These are phyloP conservation scores for Sugiyamaella mastotermitis DNA, from an alignment of 805 yeast genomes.

Conservation along the genomic window DNA sequence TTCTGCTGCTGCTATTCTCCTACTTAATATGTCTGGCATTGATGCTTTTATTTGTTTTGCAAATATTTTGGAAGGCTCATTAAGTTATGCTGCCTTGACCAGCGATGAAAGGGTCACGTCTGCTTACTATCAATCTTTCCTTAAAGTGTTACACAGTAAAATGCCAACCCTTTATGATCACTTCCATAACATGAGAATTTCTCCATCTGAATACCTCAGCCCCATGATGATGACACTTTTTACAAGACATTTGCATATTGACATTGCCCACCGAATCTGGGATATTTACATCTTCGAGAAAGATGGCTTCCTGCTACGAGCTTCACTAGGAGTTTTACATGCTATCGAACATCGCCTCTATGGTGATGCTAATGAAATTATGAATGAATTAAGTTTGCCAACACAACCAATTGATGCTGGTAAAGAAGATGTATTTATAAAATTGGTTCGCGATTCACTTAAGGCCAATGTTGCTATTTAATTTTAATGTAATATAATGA, in stretches of 20 bases:
- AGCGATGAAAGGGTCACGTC: slow-evolving; percentile 30
- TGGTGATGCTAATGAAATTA: slow-evolving; percentile 45
- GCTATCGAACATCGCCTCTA: slow-evolving; percentile 46
- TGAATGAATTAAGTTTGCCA: slow-evolving; percentile 32
- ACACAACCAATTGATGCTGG: slow-evolving; percentile 41
- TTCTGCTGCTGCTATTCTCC: slow-evolving; percentile 37
- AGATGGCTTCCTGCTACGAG: slow-evolving; percentile 47
- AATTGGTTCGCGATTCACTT: slow-evolving; percentile 35
- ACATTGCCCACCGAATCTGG: slow-evolving; percentile 43
- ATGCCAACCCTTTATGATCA: slow-evolving; percentile 45
- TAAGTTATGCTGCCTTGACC: slow-evolving; percentile 30
- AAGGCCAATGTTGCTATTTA: slow-evolving; percentile 7
- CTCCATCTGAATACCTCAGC: slow-evolving; percentile 39
- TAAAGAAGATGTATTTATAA: slow-evolving; percentile 43
- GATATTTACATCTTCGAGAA: slow-evolving; percentile 61
- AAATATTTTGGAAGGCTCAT: slow-evolving; percentile 33
- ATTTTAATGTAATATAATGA: neutral
- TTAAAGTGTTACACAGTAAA: slow-evolving; percentile 40
- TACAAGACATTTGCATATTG: slow-evolving; percentile 40
- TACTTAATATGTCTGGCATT: slow-evolving; percentile 31
- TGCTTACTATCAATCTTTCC: slow-evolving; percentile 42
- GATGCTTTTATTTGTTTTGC: slow-evolving; percentile 38
- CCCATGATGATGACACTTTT: slow-evolving; percentile 40
- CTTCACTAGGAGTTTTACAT: slow-evolving; percentile 47
- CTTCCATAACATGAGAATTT: slow-evolving; percentile 39